Percentiles rank a stretch among this genome's conserved stretches.
These are phyloP conservation scores for Pythium rhizo-oryzae DNA, from an alignment of 352 stramenopile genomes.

Conservation along the genomic window DNA sequence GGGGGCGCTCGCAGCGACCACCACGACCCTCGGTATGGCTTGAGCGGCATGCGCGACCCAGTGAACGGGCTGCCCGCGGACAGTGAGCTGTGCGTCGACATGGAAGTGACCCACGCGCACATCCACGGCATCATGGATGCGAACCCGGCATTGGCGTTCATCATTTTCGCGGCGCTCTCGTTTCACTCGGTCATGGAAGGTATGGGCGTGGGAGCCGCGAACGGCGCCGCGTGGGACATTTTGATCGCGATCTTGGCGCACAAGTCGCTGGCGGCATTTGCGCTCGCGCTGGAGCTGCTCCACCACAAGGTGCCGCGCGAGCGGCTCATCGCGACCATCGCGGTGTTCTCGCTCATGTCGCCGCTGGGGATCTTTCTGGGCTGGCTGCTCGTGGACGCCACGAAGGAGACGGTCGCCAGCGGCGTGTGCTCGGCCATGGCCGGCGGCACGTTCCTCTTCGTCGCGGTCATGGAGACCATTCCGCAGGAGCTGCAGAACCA, in stretches of 20 bases:
- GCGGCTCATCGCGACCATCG: conserved; percentile 46
- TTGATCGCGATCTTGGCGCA: conserved; percentile 80
- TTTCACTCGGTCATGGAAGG: conserved; percentile 89
- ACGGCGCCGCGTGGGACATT: conserved; percentile 69
- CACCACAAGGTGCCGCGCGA: conserved; percentile 54
- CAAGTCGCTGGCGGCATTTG: conserved; percentile 81
- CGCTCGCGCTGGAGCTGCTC: conserved; percentile 68
- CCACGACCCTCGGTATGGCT: not conserved
- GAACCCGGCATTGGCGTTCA: conserved; percentile 65
- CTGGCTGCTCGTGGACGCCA: conserved; percentile 47
- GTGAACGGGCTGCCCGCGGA: conserved; percentile 11
- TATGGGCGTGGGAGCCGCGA: conserved; percentile 75
- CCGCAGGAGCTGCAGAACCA: conserved; percentile 74
- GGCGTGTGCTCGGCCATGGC: conserved; percentile 77
- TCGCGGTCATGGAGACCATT: conserved; percentile 83
- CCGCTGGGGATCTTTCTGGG: conserved; percentile 70
- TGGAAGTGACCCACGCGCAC: conserved; percentile 55
- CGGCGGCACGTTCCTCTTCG: conserved; percentile 81
- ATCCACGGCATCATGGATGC: conserved; percentile 64
- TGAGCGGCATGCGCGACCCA: conserved; percentile 23
- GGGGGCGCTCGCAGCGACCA: not conserved
- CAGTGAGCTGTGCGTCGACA: conserved; percentile 20
- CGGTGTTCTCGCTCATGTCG: conserved; percentile 76
- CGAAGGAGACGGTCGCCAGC: conserved; percentile 46
- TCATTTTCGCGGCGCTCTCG: conserved; percentile 79